Base-by-base conservation (phyloP, 352 stramenopile genomes). In the Saprolegnia diclina region DNA sequence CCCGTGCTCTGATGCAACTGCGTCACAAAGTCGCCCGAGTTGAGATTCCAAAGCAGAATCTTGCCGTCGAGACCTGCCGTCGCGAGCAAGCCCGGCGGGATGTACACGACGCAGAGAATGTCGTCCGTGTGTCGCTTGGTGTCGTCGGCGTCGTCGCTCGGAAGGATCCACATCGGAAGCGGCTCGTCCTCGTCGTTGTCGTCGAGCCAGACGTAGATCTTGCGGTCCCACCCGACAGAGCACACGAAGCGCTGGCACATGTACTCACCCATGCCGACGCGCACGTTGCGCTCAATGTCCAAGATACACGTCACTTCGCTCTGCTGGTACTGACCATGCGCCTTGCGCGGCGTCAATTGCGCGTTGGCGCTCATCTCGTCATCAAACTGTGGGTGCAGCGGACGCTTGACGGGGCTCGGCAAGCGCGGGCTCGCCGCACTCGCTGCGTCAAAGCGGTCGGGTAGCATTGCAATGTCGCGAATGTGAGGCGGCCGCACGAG, bases 251-350 rank as follows among this genome's bases (percentile, higher is more conserved):
- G 75, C 71, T 92, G 83, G 63, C 83, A 92, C 57, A 89, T 88
- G 68, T 85, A 92, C 72, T 92, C 81, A 22, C 82, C 83, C 83
- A 92, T 92, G 44, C 83, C 83, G 18, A 92, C 83, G 5, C 82
- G 80, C 37, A 92, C 63, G 52, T 90, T 92, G 29, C 83, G 80
- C 61, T 92, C 83, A 44, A 90, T 90, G 64, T 92, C 83, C 37
- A 95, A 69, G 14, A 95, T 92, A 73, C 75, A 90, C 14, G 88
- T 95, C 38, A 93, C 79, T 64, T 92, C 82, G 46, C 92, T 88
- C 46, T 91, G 80, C 44, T 79, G 72, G 56, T 92, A 89, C 3
- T 72, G 74, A 70, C 50, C 65, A 68, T 82, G 64, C 16, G 22
- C 3, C 22, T 40, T 40, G 14, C 53, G 19, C 32, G 65, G 56